phyloP scores from a whole-genome alignment of 179 eudicot species.

The Amaranthus tricolor region DNA sequence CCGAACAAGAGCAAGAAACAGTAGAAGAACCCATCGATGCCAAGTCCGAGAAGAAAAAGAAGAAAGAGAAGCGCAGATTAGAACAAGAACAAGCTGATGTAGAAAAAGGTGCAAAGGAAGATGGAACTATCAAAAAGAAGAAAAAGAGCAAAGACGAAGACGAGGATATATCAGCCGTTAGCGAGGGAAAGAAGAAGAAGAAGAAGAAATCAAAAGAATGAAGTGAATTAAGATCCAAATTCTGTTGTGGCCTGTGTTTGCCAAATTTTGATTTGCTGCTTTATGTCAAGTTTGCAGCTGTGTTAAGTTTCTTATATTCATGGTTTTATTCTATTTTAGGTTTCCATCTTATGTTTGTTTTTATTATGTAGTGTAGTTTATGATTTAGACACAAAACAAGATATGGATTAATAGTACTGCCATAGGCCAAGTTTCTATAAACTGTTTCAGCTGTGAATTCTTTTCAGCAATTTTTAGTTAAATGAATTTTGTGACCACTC shows the following conservation, averaged over 20 bases:
- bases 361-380: no score
- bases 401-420: no score
- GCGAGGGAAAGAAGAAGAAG: slow-evolving; percentile 36
- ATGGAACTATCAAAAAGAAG: slow-evolving; percentile 21
- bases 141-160: slow-evolving; percentile 53
- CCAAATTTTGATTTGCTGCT: background rate
- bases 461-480: no score
- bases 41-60: slow-evolving; percentile 68
- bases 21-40: slow-evolving; percentile 37
- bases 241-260: background rate
- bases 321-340: no score
- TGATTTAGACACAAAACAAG: no score
- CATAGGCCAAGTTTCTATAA: no score
- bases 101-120: slow-evolving; percentile 23
- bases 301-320: no score
- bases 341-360: no score
- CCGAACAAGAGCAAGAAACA: slow-evolving; percentile 23
- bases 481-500: no score
- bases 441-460: no score
- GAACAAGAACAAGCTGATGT: slow-evolving; percentile 39
- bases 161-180: slow-evolving; percentile 30
- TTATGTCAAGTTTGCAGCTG: no score
- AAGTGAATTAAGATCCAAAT: slow-evolving; percentile 3
- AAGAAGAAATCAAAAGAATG: slow-evolving; percentile 28
- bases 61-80: slow-evolving; percentile 58